Evolutionary conservation across 768 basidiomycete species (phyloP).

Genomic region (Psilocybe azurescens): DNA sequence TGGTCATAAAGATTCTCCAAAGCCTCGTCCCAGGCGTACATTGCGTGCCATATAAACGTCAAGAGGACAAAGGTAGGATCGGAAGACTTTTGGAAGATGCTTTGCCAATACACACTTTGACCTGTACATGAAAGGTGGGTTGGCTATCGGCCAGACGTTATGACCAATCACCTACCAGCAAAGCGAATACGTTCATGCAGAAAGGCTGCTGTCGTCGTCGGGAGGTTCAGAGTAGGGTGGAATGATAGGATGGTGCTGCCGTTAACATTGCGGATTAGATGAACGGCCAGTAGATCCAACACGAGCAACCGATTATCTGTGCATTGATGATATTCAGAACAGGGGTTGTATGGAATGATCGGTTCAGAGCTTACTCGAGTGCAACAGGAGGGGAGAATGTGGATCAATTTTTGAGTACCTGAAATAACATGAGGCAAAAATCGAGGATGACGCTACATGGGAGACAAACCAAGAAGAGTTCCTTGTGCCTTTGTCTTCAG

Average conservation of each 20-base stretch:
- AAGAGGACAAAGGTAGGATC: constrained; percentile 65
- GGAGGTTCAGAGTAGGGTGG: constrained; percentile 44
- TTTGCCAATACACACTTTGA: constrained; percentile 53
- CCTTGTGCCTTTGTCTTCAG: constrained; percentile 13
- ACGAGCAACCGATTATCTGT: constrained; percentile 39
- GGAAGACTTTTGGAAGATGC: constrained; percentile 41
- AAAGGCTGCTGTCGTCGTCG: constrained; percentile 45
- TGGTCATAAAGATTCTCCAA: constrained; percentile 57
- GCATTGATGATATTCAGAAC: neutral
- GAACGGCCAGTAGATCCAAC: constrained; percentile 53
- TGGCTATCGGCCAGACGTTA: neutral
- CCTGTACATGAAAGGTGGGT: constrained; percentile 14
- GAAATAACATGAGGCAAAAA: neutral
- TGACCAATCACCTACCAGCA: constrained; percentile 30
- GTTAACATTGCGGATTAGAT: constrained; percentile 48
- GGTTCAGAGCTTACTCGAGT: constrained; percentile 32
- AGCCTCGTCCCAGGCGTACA: constrained; percentile 69
- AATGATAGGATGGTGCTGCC: constrained; percentile 57
- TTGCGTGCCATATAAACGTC: constrained; percentile 60
- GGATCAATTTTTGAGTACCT: constrained; percentile 41
- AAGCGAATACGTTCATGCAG: constrained; percentile 55
- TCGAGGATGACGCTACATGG: neutral
- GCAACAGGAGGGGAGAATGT: constrained; percentile 41
- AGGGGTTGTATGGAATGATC: neutral
- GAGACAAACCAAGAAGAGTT: constrained; percentile 12